Evolutionary conservation across 352 stramenopile species (phyloP), one percentile per base, ranked within the genome.

Genomic region (Aphanomyces astaci): DNA sequence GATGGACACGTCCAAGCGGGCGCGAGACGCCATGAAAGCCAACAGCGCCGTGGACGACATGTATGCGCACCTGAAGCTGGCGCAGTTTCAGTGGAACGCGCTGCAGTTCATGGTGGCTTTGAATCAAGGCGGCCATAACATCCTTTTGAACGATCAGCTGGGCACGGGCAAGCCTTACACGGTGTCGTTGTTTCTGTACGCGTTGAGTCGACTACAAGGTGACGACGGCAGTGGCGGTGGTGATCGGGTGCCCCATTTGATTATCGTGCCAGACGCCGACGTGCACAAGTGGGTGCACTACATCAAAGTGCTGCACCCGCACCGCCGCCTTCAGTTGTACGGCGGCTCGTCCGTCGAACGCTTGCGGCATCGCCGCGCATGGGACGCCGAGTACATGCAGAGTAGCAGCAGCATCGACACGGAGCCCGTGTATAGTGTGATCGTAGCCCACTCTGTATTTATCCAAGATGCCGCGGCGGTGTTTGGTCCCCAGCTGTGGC

Each of bases 121-220:
- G 54, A 88, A 81, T 43, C 77, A 78, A 9, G 77, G 71, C 25
- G 79, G 77, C 0, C 74, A 84, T 22, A 91, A 93, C 66, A 74
- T 90, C 32, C 73, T 96, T 57, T 53, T 96, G 36, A 94, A 94
- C 66, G 87, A 96, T 48, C 86, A 96, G 43, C 68, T 93, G 9
- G 87, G 87, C 22, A 92, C 94, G 77, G 87, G 86, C n/a, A 93
- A 94, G 63, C 81, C 84, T 9, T 77, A 80, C 5, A 90, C 82
- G 1, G 78, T 93, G 27, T 79, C 86, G 28, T 80, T 82, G 3
- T 94, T 93, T 68, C 72, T 95, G n/a, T 76, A 73, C 25, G 70
- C 86, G 7, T 67, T 90, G 25, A 72, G 81, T 19, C 70, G 81
- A 39, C 52, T 89, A 1, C 57, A 72, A 19, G 68, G 66, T 1